Evolutionary conservation across 805 yeast species (phyloP), one percentile per base, ranked within the genome.

Genomic region (Suhomyces pyralidae): DNA sequence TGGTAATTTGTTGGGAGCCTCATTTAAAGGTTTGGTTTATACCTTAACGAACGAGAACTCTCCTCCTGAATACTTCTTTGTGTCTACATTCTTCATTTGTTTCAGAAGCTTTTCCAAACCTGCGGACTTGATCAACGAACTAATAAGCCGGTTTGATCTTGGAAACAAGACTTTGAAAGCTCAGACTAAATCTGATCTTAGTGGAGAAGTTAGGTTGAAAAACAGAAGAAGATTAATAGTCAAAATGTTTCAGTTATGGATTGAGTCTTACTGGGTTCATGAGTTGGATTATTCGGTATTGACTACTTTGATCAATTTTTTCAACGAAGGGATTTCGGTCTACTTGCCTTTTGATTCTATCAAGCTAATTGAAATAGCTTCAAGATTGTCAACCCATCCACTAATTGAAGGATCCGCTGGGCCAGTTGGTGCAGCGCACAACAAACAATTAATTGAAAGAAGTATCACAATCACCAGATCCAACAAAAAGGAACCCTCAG

Each of bases 251-350:
- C 88, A 84, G 65, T 73, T 82, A 34, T 93, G 99, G 99, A 71
- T 93, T 67, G 96, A 90, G 67, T 85, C 94, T 49, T 91, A 87
- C 65, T 93, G 97, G 97, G 82, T 84, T 56, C 81, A 80, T 46
- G 76, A 78, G 43, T 51, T 68, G 5, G 96, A 91, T 65, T 81
- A 80, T 55, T 69, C 67, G 24, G 72, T 85, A 40, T 70, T 91
- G 45, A 82, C 94, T 10, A 85, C 90, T 0, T 70, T 90, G 61
- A 78, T 88, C 45, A 88, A 88, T 61, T 87, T 90, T 63, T 85
- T 89, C 62, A 88, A 88, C 65, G 96, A 88, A 67, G 90, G 85
- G 12, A 76, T 84, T n/a, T 74, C 81, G n/a, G 62, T 66, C 10
- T 74, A 66, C 52, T 69, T 87, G 50, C 96, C 94, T 0, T 68